These are phyloP conservation scores for Scheffersomyces parashehatae DNA, from an alignment of 1,139 yeast species.

Conservation along the genomic window DNA sequence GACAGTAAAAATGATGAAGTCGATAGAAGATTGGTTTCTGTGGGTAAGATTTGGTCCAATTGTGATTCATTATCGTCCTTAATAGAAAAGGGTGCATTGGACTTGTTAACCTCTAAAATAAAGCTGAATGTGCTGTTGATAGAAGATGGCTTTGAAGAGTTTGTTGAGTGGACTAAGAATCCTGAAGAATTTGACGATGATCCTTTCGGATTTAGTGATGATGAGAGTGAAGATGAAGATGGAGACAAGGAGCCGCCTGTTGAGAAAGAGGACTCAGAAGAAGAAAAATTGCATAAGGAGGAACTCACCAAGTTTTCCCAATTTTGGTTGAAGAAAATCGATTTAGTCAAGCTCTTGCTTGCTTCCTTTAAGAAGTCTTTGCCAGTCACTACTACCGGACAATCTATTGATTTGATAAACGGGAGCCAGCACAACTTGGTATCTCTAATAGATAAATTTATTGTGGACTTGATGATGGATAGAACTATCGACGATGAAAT, in stretches of 20 bases:
- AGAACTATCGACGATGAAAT: constrained; percentile 33
- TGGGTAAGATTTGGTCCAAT: constrained; percentile 66
- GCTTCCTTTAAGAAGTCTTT: constrained; percentile 57
- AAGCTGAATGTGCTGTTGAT: constrained; percentile 48
- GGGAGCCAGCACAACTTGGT: constrained; percentile 32
- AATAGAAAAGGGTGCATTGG: constrained; percentile 50
- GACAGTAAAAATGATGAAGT: constrained; percentile 12
- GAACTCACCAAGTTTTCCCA: constrained; percentile 42
- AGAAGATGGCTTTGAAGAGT: constrained; percentile 65
- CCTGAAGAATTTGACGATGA: constrained; percentile 53
- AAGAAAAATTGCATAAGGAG: constrained; percentile 13
- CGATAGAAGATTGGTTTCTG: constrained; percentile 46
- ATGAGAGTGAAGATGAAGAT: constrained; percentile 27
- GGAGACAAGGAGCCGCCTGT: constrained; percentile 19
- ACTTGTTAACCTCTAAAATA: constrained; percentile 47
- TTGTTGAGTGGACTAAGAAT: constrained; percentile 64
- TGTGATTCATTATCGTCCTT: constrained; percentile 49
- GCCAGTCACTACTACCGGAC: constrained; percentile 40
- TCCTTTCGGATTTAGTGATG: constrained; percentile 38
- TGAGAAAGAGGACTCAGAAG: constrained; percentile 18
- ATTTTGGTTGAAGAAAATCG: constrained; percentile 53
- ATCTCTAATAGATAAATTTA: constrained; percentile 43
- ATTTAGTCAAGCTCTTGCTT: constrained; percentile 54
- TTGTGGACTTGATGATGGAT: constrained; percentile 51
- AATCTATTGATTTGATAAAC: constrained; percentile 37